These are phyloP conservation scores for Acanthamoeba polyphaga DNA, from an alignment of 208 protist genomes.

Conservation along the genomic window DNA sequence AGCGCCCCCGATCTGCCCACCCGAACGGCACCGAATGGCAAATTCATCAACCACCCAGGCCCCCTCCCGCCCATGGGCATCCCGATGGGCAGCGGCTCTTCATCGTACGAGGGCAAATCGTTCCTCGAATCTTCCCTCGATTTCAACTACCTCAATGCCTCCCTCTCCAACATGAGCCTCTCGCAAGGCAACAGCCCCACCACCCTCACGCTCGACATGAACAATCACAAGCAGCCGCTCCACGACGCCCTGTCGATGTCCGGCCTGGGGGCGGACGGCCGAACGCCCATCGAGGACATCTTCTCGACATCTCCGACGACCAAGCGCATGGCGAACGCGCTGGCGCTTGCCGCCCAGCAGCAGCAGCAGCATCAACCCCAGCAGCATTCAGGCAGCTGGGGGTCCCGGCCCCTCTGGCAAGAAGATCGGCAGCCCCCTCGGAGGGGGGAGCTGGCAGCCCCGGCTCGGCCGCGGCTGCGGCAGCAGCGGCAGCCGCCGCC, in stretches of 20 bases:
- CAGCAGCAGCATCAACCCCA: background rate
- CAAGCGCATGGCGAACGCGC: background rate
- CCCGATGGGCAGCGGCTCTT: background rate
- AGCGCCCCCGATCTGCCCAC: conserved; percentile 53
- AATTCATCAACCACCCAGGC: background rate
- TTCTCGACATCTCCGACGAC: conserved; percentile 28
- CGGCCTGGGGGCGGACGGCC: background rate
- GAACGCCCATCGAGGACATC: conserved; percentile 46
- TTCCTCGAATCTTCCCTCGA: conserved; percentile 8
- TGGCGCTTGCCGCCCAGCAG: background rate
- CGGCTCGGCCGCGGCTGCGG: background rate
- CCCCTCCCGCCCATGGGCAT: background rate
- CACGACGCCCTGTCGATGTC: background rate
- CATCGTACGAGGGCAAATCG: background rate
- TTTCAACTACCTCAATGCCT: conserved; percentile 6
- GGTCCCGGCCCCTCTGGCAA: background rate
- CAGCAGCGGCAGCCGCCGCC: background rate
- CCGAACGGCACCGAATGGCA: background rate
- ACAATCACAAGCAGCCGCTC: conserved; percentile 48
- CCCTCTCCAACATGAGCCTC: conserved; percentile 54
- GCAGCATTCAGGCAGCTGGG: conserved; percentile 57
- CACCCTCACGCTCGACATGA: conserved; percentile 29
- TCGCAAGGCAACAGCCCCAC: conserved; percentile 59
- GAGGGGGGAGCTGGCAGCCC: background rate
- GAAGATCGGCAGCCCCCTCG: background rate